Conservation (phyloP, 768 basidiomycete species). For the Calocybe cyanea region DNA sequence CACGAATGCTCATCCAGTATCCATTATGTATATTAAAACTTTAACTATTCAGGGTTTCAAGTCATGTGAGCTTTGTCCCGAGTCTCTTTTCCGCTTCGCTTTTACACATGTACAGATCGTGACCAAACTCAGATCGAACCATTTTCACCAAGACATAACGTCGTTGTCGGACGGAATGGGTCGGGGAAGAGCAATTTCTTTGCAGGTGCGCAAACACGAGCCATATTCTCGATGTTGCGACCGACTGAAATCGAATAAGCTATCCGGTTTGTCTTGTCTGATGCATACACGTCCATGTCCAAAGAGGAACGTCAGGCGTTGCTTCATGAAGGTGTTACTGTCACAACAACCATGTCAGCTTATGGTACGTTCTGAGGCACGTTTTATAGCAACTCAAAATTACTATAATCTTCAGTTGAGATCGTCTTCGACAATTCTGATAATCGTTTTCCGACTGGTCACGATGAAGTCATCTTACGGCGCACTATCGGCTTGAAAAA, state of each 20-base stretch:
- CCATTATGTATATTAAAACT: constrained; percentile 91
- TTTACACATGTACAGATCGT: constrained; percentile 46
- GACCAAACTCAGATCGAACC: constrained; percentile 93
- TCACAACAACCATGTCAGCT: constrained; percentile 85
- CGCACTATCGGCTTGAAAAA: constrained; percentile 97
- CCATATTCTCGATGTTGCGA: background rate
- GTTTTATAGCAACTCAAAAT: constrained; percentile 2
- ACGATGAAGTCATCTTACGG: constrained; percentile 82
- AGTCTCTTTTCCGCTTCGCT: background rate
- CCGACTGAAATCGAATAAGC: constrained; percentile 45
- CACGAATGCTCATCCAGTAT: too few species aligned
- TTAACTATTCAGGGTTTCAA: constrained; percentile 95
- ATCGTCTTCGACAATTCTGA: constrained; percentile 96
- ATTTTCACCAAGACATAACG: constrained; percentile 91
- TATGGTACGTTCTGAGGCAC: constrained; percentile 54
- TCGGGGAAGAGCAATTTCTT: constrained; percentile 99
- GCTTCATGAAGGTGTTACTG: constrained; percentile 91
- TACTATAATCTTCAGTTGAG: constrained; percentile 50
- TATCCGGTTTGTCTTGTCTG: constrained; percentile 95
- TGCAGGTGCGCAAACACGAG: constrained; percentile 53
- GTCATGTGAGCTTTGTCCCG: constrained; percentile 64
- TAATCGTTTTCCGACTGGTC: constrained; percentile 89
- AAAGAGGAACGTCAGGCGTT: constrained; percentile 89
- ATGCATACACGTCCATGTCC: constrained; percentile 95
- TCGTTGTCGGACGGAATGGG: constrained; percentile 96